These are phyloP conservation scores for Colletotrichum tabaci DNA, from an alignment of 2,329 filamentous ascomycete genomes.

Conservation along the genomic window DNA sequence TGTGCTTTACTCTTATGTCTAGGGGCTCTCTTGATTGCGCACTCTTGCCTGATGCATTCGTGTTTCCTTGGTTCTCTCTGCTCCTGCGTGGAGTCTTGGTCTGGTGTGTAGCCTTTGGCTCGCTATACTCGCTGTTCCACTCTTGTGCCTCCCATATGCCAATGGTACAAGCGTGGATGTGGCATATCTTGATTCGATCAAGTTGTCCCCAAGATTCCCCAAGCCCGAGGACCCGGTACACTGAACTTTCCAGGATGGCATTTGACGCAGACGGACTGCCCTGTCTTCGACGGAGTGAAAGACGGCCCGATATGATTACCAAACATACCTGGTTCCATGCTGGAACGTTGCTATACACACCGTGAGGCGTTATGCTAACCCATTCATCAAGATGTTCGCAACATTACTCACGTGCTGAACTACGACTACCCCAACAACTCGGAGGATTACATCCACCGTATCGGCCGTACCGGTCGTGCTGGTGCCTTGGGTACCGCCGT, in stretches of 20 bases:
- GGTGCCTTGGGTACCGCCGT: slow-evolving; percentile 96
- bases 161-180: slow-evolving; percentile 83
- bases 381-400: slow-evolving; percentile 92
- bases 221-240: slow-evolving; percentile 70
- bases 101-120: slow-evolving; percentile 75
- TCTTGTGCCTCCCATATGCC: slow-evolving; percentile 74
- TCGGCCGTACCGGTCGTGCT: slow-evolving; percentile 95
- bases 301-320: slow-evolving; percentile 67
- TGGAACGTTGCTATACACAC: slow-evolving; percentile 74
- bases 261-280: slow-evolving; percentile 74
- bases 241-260: slow-evolving; percentile 68
- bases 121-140: slow-evolving; percentile 84
- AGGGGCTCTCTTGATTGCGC: slow-evolving; percentile 90
- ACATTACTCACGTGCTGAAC: slow-evolving; percentile 99
- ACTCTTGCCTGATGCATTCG: slow-evolving; percentile 91
- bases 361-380: slow-evolving; percentile 81
- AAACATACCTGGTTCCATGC: slow-evolving; percentile 63
- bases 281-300: slow-evolving; percentile 70
- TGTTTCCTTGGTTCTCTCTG: slow-evolving; percentile 83
- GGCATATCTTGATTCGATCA: slow-evolving; percentile 85
- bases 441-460: slow-evolving; percentile 98
- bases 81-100: slow-evolving; percentile 88
- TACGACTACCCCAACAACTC: slow-evolving; percentile 99
- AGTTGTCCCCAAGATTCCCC: slow-evolving; percentile 75
- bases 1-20: slow-evolving; percentile 94